These are phyloP conservation scores for Aspergillus cavernicola DNA, from an alignment of 495 filamentous ascomycete species.

Conservation along the genomic window DNA sequence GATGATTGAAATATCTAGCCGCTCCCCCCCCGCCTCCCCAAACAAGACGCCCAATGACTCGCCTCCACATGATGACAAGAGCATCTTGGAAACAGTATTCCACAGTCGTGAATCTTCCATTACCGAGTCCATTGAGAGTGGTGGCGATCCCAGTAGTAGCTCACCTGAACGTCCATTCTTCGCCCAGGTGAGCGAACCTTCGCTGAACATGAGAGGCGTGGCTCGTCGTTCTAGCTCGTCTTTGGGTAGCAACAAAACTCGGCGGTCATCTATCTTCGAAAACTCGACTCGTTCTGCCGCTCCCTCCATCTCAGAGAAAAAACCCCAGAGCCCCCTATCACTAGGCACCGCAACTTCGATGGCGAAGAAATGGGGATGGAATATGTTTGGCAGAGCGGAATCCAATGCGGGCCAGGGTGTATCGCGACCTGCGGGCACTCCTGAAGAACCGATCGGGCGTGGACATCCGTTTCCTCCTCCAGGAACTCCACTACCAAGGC, in stretches of 20 bases:
- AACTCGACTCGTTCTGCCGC: constrained; percentile 35
- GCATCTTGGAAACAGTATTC: constrained; percentile 22
- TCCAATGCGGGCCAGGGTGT: constrained; percentile 26
- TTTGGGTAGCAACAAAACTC: constrained; percentile 28
- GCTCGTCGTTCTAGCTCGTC: constrained; percentile 29
- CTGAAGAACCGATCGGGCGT: constrained; percentile 67
- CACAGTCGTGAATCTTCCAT: constrained; percentile 33
- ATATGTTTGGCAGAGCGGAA: constrained; percentile 60
- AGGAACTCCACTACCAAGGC: constrained; percentile 67
- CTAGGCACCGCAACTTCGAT: constrained; percentile 70
- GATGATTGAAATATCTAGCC: constrained; percentile 64
- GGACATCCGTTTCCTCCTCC: constrained; percentile 52
- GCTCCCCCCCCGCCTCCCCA: constrained; percentile 57
- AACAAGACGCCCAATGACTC: constrained; percentile 49
- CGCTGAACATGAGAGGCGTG: constrained; percentile 28
- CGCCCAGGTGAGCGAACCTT: constrained; percentile 23
- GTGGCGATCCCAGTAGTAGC: constrained; percentile 15
- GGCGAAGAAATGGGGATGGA: constrained; percentile 82
- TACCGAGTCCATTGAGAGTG: constrained; percentile 30
- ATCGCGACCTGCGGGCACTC: constrained; percentile 47
- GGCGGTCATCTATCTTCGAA: constrained; percentile 41
- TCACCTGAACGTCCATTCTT: constrained; percentile 25
- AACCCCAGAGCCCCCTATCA: constrained; percentile 45
- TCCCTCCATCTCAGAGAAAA: constrained; percentile 25
- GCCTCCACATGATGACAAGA: constrained; percentile 38